phyloP scores from a whole-genome alignment of 352 stramenopile species.

The Globisporangium middletonii region DNA sequence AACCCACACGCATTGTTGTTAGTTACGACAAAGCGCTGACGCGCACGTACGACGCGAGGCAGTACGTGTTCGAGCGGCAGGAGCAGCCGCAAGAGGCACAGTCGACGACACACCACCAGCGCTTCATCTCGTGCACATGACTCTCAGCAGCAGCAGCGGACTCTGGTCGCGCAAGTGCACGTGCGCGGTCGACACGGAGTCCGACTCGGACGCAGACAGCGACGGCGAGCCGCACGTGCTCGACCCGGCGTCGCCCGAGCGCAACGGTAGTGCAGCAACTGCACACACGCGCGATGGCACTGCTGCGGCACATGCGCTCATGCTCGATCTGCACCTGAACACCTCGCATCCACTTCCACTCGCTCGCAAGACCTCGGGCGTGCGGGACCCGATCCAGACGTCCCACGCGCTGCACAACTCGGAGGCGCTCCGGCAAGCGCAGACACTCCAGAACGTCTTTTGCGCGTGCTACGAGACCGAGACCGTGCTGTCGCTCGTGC shows the following conservation, averaged over 20 bases:
- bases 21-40: not conserved
- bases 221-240: conserved; percentile 25
- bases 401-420: conserved; percentile 72
- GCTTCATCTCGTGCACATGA: not conserved
- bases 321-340: not conserved
- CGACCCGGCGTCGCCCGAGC: not conserved
- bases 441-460: conserved; percentile 65
- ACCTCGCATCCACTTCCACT: conserved; percentile 9
- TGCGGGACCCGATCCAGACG: conserved; percentile 49
- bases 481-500: conserved; percentile 53
- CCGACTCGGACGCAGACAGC: conserved; percentile 48
- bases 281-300: conserved; percentile 25
- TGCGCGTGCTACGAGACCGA: conserved; percentile 72
- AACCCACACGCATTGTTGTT: not conserved
- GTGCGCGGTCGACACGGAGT: conserved; percentile 63
- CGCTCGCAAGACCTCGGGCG: conserved; percentile 25
- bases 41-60: no score
- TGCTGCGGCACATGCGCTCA: not conserved
- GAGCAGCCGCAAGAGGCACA: not conserved
- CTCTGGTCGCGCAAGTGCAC: conserved; percentile 52
- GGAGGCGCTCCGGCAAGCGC: conserved; percentile 52
- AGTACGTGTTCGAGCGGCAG: not conserved
- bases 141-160: not conserved
- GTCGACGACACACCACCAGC: not conserved
- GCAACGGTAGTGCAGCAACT: conserved; percentile 17